These are phyloP conservation scores for Marsdenia floribunda DNA, from an alignment of 257 asterid genomes.

Conservation along the genomic window DNA sequence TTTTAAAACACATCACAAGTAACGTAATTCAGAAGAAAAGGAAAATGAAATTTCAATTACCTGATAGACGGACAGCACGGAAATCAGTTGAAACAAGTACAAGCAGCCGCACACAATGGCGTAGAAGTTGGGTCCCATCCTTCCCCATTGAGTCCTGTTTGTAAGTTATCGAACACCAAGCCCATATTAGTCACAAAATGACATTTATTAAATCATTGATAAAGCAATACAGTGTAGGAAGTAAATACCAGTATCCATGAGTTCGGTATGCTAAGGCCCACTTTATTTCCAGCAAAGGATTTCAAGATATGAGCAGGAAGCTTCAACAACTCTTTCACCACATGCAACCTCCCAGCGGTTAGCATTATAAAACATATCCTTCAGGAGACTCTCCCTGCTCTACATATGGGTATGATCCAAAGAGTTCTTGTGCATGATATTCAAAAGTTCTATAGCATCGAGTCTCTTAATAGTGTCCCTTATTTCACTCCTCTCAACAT, in stretches of 20 bases:
- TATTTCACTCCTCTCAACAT: constrained; percentile 71
- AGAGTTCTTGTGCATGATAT: constrained; percentile 48
- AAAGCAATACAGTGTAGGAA: constrained; percentile 20
- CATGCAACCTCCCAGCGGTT: constrained; percentile 84
- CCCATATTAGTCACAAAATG: constrained; percentile 14
- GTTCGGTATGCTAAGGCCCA: constrained; percentile 81
- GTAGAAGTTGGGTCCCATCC: constrained; percentile 98
- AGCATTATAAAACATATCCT: constrained; percentile 80
- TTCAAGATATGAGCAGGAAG: constrained; percentile 86
- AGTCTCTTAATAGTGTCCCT: constrained; percentile 77
- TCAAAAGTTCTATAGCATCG: constrained; percentile 66
- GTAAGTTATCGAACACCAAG: constrained; percentile 16
- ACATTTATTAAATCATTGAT: constrained; percentile 11
- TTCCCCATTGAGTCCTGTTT: constrained; percentile 94
- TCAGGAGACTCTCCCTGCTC: constrained; percentile 54
- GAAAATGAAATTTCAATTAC: constrained; percentile 30
- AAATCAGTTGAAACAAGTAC: constrained; percentile 83
- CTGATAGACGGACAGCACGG: constrained; percentile 90
- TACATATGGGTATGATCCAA: constrained; percentile 51
- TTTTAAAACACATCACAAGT: background rate
- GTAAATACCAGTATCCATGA: constrained; percentile 83
- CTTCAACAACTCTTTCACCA: constrained; percentile 77
- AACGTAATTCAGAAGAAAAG: constrained; percentile 2
- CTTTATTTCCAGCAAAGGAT: constrained; percentile 88
- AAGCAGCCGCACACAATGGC: constrained; percentile 92